Evolutionary conservation across 2,329 filamentous ascomycete genomes (phyloP).

Genomic region (Pestalotiopsis sp.): DNA sequence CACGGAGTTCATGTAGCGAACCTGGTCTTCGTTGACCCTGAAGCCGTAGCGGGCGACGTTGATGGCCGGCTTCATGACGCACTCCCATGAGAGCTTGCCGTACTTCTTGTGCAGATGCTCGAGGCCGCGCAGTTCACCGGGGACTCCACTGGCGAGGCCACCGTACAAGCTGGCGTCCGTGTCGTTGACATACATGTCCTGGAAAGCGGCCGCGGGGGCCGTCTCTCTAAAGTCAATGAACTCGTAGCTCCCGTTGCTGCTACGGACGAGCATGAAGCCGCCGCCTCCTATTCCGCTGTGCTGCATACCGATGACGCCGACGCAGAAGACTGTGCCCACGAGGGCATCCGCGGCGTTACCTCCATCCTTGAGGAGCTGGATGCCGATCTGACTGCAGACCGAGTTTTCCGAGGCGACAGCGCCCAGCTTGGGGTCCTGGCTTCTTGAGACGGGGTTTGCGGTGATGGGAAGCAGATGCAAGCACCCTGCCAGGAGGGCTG

Average conservation of each 20-base stretch:
- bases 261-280: conserved; percentile 83
- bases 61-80: conserved; percentile 71
- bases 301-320: conserved; percentile 77
- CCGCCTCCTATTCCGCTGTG: conserved; percentile 86
- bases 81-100: conserved; percentile 65
- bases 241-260: conserved; percentile 74
- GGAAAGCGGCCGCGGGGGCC: conserved; percentile 75
- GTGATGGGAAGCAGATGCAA: background rate
- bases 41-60: conserved; percentile 75
- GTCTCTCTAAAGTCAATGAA: conserved; percentile 86
- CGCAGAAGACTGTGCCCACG: conserved; percentile 74
- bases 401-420: conserved; percentile 72
- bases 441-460: background rate
- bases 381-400: conserved; percentile 71
- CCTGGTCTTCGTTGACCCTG: conserved; percentile 66
- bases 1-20: conserved; percentile 66
- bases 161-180: conserved; percentile 65
- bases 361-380: conserved; percentile 58
- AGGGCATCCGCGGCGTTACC: conserved; percentile 78
- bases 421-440: conserved; percentile 42
- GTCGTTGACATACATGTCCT: conserved; percentile 81
- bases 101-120: conserved; percentile 74
- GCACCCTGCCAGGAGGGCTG: background rate
- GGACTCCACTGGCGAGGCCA: conserved; percentile 72
- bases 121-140: conserved; percentile 73